Base-by-base conservation (phyloP, 164 flowering plant species). In the Vitis cinerea region DNA sequence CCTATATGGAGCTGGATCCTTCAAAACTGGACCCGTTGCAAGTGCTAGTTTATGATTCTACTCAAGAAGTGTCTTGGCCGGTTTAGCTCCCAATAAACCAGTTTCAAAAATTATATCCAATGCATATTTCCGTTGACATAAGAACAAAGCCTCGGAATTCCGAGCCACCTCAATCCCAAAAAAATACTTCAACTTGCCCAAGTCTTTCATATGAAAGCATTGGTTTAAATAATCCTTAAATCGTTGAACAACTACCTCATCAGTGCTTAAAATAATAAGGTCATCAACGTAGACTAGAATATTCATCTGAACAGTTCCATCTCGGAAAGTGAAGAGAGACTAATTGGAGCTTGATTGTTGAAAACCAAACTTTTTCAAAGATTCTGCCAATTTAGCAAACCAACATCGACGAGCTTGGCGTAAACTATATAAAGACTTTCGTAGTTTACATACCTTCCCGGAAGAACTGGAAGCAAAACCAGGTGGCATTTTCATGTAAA, bases 121-220 rank as follows among this genome's bases (percentile, higher is more conserved):
- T 2, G 53, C 64, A 60, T 72, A 67, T 61, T 66, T 71, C 15
- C 57, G 29, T 66, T 71, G 71, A n/a, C 59, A 51, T 3, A 73
- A 19, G 13, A 66, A 48, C 2, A 73, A 29, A 12, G 71, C 67
- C 2, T 13, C 27, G 9, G 48, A 13, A 53, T 14, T 12, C 8
- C 71, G 15, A 11, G 57, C 70, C 19, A 72, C 65, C 57, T 72
- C 71, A 57, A 72, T 48, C 2, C 71, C 65, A 47, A 73, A 44
- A 19, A 69, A 74, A 59, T 69, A 69, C 29, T 63, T 69, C 17
- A 17, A 17, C 19, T 17, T 17, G 19, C 19, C 19, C 19, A 17
- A 17, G 19, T 17, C 19, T 17, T 17, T 17, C 19, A 17, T 17
- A 17, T 17, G 19, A 17, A 17, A 17, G 19, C 19, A 17, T 17